These are phyloP conservation scores for Penstemon newberryi DNA, from an alignment of 257 asterid species.

Conservation along the genomic window DNA sequence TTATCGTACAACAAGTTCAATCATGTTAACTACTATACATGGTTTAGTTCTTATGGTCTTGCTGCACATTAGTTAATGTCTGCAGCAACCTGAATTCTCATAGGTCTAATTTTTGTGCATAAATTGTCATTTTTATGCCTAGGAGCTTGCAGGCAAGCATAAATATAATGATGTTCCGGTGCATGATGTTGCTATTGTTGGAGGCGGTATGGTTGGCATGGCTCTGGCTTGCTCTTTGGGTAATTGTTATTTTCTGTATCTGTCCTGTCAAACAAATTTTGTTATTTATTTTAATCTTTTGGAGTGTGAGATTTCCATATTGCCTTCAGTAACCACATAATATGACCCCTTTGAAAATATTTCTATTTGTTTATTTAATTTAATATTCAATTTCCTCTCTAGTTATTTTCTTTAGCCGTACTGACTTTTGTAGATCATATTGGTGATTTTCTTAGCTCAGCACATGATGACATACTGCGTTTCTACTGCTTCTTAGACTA, in stretches of 20 bases:
- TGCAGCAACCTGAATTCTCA: constrained; percentile 7
- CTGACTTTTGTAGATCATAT: constrained; percentile 5
- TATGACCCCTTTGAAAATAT: background rate
- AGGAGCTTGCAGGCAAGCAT: constrained; percentile 46
- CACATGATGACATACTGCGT: constrained; percentile 1
- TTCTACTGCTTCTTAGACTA: background rate
- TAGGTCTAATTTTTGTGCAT: constrained; percentile 7
- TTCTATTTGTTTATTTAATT: constrained; percentile 1
- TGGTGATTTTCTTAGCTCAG: constrained; percentile 13
- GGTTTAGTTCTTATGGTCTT: constrained; percentile 7
- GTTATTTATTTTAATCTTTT: constrained; percentile 6
- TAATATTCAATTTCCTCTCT: constrained; percentile 9
- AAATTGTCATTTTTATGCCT: constrained; percentile 14
- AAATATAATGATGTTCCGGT: constrained; percentile 41
- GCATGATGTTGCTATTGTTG: constrained; percentile 95
- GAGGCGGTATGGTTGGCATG: constrained; percentile 99
- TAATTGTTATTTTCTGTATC: constrained; percentile 31
- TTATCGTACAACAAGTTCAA: background rate
- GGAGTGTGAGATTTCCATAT: constrained; percentile 11
- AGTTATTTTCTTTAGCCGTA: background rate
- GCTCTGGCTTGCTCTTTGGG: constrained; percentile 94
- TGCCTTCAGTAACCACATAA: constrained; percentile 14
- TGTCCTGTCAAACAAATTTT: constrained; percentile 21
- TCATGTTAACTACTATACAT: background rate
- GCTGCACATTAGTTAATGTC: constrained; percentile 8